A percentile compares a stretch with the other conserved stretches of the same genome.
These are phyloP conservation scores for Exophiala dermatitidis DNA, from an alignment of 2,329 filamentous ascomycete species.

Conservation along the genomic window DNA sequence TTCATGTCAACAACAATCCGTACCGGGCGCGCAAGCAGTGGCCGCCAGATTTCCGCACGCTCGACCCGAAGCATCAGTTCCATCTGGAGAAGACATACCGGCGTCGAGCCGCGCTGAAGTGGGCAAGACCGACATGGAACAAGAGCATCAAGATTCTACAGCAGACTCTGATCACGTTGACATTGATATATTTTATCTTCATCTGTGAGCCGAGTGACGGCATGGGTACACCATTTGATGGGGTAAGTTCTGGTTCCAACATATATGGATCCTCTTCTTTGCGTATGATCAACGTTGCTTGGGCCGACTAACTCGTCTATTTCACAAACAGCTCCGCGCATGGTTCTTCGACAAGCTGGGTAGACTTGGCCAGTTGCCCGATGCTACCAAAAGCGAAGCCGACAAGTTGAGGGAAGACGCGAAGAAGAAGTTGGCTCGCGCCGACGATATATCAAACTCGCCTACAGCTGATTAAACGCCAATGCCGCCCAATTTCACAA, in stretches of 20 bases:
- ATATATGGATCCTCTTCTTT: too few species aligned
- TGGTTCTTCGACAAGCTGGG: slow-evolving; percentile 24
- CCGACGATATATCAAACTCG: slow-evolving; percentile 6
- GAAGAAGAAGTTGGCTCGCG: slow-evolving; percentile 9
- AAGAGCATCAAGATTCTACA: slow-evolving; percentile 53
- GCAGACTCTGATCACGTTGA: slow-evolving; percentile 42
- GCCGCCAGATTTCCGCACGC: slow-evolving; percentile 57
- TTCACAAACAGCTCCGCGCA: slow-evolving; percentile 12
- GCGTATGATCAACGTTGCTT: background rate
- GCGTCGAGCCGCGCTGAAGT: slow-evolving; percentile 54
- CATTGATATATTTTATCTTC: slow-evolving; percentile 25
- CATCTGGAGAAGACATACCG: slow-evolving; percentile 61
- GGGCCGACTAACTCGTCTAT: background rate
- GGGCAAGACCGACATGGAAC: slow-evolving; percentile 50
- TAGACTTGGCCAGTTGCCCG: slow-evolving; percentile 16
- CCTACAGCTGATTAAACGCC: slow-evolving; percentile 4
- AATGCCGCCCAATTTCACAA: background rate
- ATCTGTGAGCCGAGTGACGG: slow-evolving; percentile 22
- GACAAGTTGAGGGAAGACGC: slow-evolving; percentile 20
- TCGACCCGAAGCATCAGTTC: slow-evolving; percentile 60
- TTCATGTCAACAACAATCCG: slow-evolving; percentile 42
- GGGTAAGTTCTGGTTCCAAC: slow-evolving; percentile 5
- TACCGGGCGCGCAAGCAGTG: slow-evolving; percentile 56
- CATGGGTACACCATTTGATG: slow-evolving; percentile 23
- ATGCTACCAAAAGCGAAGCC: slow-evolving; percentile 16